These are phyloP conservation scores for Elongisporangium anandrum DNA, from an alignment of 352 stramenopile genomes.

Conservation along the genomic window DNA sequence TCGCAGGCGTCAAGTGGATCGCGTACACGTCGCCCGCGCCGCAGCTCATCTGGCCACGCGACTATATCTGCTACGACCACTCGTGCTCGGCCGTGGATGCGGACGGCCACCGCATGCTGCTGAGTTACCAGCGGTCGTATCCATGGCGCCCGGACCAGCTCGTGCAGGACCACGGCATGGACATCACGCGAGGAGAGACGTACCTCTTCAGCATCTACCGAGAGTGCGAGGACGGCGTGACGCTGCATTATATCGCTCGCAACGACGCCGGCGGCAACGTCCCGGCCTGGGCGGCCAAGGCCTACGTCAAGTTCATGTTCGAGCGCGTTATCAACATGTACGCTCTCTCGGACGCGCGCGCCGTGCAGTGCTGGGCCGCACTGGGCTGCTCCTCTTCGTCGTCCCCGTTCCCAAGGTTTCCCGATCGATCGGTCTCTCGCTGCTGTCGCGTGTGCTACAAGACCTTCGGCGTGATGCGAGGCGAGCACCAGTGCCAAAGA, in stretches of 20 bases:
- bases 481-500: constrained; percentile 5
- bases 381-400: not conserved
- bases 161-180: constrained; percentile 33
- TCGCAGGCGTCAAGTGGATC: constrained; percentile 43
- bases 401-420: not conserved
- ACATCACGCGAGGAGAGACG: not conserved
- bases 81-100: constrained; percentile 25
- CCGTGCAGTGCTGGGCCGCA: constrained; percentile 10
- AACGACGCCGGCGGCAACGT: not conserved
- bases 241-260: constrained; percentile 8
- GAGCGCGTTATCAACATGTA: constrained; percentile 19
- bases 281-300: constrained; percentile 14
- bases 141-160: constrained; percentile 58
- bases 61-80: constrained; percentile 41
- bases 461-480: constrained; percentile 19
- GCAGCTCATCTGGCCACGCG: constrained; percentile 26
- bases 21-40: constrained; percentile 33
- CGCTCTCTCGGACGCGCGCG: constrained; percentile 17
- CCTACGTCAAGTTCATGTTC: constrained; percentile 23
- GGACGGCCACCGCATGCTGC: constrained; percentile 29
- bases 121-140: not conserved
- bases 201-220: constrained; percentile 5
- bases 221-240: not conserved
- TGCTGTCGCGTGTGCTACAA: constrained; percentile 5
- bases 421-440: constrained; percentile 4